Evolutionary conservation across 306 rosid genomes (phyloP).

Genomic region (Alnus glutinosa): DNA sequence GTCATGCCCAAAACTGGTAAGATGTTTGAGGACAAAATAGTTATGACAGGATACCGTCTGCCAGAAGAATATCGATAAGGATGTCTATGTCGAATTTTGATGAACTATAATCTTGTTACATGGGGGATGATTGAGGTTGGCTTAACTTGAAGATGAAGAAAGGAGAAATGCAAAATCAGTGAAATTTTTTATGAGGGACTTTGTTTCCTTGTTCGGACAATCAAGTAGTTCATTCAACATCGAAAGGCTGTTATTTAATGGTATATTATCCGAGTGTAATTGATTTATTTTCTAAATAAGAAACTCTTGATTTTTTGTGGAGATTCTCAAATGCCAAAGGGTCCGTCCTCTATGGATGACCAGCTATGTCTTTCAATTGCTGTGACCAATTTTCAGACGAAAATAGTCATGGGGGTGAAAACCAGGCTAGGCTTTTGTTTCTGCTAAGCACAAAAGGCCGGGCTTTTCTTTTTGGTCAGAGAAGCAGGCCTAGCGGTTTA

Average conservation of each 20-base stretch:
- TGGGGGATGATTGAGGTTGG: not conserved
- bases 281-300: not conserved
- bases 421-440: too few species aligned
- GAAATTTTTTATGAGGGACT: not conserved
- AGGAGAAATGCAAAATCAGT: not conserved
- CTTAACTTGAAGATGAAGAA: not conserved
- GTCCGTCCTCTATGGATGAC: too few species aligned
- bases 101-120: not conserved
- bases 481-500: too few species aligned
- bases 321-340: too few species aligned
- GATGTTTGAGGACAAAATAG: conserved; percentile 80
- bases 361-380: too few species aligned
- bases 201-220: not conserved
- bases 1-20: conserved; percentile 98
- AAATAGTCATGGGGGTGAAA: too few species aligned
- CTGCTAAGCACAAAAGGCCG: too few species aligned
- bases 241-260: not conserved
- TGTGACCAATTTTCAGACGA: too few species aligned
- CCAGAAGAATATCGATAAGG: conserved; percentile 74
- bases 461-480: too few species aligned
- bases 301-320: not conserved
- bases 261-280: not conserved
- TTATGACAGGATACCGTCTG: conserved; percentile 75
- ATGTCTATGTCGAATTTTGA: not conserved
- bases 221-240: not conserved